A percentile compares a stretch with the other conserved stretches of the same genome.
These are phyloP conservation scores for Sutorius eximius DNA, from an alignment of 1,284 basidiomycete genomes.

Conservation along the genomic window DNA sequence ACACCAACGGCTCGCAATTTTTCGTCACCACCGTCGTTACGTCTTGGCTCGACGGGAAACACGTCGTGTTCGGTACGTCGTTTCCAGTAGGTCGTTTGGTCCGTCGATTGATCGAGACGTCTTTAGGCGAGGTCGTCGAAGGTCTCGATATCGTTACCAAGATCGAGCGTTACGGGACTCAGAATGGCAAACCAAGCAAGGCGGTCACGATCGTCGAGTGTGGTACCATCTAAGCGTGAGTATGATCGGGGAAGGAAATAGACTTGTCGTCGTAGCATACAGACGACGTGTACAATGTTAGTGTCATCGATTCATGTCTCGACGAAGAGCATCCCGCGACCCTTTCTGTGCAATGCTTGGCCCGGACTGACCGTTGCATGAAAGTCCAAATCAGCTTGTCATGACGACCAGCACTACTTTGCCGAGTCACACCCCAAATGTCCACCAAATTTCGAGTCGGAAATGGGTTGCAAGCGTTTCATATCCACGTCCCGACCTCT, in stretches of 20 bases:
- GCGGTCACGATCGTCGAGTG: slow-evolving; percentile 52
- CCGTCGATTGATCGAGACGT: neutral
- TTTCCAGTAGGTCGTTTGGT: neutral
- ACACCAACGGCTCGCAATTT: slow-evolving; percentile 61
- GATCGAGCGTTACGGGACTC: slow-evolving; percentile 62
- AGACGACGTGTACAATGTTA: neutral
- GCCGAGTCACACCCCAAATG: too few species aligned
- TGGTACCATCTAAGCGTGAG: slow-evolving; percentile 47
- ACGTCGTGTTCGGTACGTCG: slow-evolving; percentile 76
- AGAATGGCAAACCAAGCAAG: slow-evolving; percentile 46
- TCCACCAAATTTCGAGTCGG: too few species aligned
- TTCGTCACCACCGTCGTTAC: slow-evolving; percentile 74
- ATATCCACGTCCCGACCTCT: too few species aligned
- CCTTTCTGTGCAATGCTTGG: too few species aligned
- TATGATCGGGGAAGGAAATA: neutral
- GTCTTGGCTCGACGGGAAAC: slow-evolving; percentile 73
- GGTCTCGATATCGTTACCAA: slow-evolving; percentile 62
- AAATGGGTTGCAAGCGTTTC: too few species aligned
- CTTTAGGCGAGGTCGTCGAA: slow-evolving; percentile 59
- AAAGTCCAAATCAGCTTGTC: too few species aligned
- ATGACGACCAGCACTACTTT: too few species aligned
- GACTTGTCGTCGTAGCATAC: neutral
- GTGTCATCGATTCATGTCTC: neutral
- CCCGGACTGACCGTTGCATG: too few species aligned
- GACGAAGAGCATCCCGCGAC: neutral